Evolutionary conservation across 108 stramenopile genomes (phyloP).

Genomic region (Skeletonema costatum): DNA sequence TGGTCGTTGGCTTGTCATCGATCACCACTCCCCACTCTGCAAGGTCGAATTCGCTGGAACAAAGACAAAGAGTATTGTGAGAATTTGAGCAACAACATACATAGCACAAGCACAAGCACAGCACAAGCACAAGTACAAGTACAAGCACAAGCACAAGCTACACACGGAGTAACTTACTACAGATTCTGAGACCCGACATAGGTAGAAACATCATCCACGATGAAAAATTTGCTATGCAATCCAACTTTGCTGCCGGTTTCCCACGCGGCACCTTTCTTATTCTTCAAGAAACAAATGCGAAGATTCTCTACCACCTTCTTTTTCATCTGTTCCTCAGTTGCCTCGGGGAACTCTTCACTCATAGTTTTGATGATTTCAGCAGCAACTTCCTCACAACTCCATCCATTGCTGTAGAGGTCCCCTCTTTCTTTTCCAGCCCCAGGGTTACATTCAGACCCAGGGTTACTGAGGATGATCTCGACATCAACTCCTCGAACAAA

Average conservation of each 20-base stretch:
- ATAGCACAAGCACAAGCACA: too few species aligned
- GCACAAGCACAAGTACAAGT: too few species aligned
- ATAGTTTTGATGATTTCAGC: too few species aligned
- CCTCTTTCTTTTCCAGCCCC: slow-evolving; percentile 52
- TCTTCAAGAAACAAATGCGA: slow-evolving; percentile 45
- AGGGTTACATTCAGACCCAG: slow-evolving; percentile 51
- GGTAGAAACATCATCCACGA: slow-evolving; percentile 48
- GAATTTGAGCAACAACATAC: too few species aligned
- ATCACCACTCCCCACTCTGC: slow-evolving; percentile 62
- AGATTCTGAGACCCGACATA: slow-evolving; percentile 59
- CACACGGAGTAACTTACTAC: slow-evolving; percentile 9
- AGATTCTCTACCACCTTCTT: slow-evolving; percentile 38
- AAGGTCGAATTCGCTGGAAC: slow-evolving; percentile 1
- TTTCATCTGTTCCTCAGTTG: slow-evolving; percentile 30
- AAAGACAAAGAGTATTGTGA: too few species aligned
- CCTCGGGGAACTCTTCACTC: slow-evolving; percentile 33
- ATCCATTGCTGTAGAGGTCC: not conserved
- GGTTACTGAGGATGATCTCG: slow-evolving; percentile 55
- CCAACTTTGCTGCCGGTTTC: slow-evolving; percentile 1
- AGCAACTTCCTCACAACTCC: too few species aligned
- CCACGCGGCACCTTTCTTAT: slow-evolving; percentile 22
- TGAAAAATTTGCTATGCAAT: slow-evolving; percentile 39
- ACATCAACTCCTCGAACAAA: slow-evolving; percentile 45
- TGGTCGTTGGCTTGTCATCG: slow-evolving; percentile 15
- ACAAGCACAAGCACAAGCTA: too few species aligned